Conservation (phyloP, 1,139 yeast species). For the Saccharomyces pastorianus region DNA sequence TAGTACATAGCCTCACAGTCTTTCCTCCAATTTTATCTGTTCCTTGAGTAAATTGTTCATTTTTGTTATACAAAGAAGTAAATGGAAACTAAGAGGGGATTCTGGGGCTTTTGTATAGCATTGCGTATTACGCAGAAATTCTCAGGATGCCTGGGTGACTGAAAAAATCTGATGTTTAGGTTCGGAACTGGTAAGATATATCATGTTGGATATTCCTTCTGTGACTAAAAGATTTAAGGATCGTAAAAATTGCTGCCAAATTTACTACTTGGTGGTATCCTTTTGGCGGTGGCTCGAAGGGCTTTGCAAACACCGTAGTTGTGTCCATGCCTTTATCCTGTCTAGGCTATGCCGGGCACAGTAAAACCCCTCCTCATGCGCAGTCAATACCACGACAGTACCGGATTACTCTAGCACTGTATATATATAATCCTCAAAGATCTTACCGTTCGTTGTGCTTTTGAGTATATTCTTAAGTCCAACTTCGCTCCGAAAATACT, state of each 20-base stretch:
- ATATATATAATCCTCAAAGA: neutral
- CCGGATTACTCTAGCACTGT: neutral
- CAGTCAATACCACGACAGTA: neutral
- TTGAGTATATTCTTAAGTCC: neutral
- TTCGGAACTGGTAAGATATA: neutral
- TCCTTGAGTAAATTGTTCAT: neutral
- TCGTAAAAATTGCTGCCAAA: neutral
- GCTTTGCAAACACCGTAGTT: neutral
- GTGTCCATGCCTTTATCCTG: neutral
- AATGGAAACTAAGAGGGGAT: neutral
- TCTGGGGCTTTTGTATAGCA: neutral
- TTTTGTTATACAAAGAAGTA: neutral
- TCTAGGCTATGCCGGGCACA: neutral
- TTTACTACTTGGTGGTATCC: neutral
- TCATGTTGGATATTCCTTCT: neutral
- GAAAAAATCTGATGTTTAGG: neutral
- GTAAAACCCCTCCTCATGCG: neutral
- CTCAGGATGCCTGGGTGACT: neutral
- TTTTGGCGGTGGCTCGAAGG: neutral
- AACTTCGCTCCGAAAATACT: neutral
- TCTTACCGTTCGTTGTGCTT: neutral
- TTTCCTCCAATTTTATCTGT: neutral
- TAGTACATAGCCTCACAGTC: neutral
- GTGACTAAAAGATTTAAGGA: neutral
- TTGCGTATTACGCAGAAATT: neutral